Base-by-base conservation (phyloP, 2,329 filamentous ascomycete genomes). In the Scedosporium boydii region DNA sequence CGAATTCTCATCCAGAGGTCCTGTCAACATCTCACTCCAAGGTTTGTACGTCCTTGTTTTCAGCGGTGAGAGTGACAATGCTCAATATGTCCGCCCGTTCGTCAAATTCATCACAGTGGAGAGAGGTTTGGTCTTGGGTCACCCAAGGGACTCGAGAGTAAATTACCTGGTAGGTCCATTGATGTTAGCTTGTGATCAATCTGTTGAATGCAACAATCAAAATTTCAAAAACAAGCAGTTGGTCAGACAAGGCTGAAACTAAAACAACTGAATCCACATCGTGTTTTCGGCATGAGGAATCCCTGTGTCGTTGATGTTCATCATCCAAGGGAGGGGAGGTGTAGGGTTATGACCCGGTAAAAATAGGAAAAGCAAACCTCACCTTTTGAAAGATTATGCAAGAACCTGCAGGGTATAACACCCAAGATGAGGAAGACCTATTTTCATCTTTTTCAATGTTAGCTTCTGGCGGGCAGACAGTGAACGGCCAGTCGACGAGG, bases 211-310 rank as follows among this genome's bases (percentile, higher is more conserved):
- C 16, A 62, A 55, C 44, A 58, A 53, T 26, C 34, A 41, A 46
- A 14, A 59, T 27, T 46, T 26, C 18, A 58, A 59, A 10, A 1
- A 38, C 14, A 51, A 34, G 46, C 14, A 29, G 72, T 75, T 72
- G 76, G 77, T 86, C 83, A 86, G 83, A 86, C 83, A 86, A 86
- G 83, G 83, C 83, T 86, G 83, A 86, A 86, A 86, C 83, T 82
- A 75, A 72, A 75, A 75, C 78, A 80, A 81, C 78, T 76, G 75
- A 78, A 76, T 86, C 83, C 78, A 86, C 83, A 86, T 85, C 64
- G 71, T 83, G 68, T 85, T 77, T 86, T 86, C 82, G 80, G 83
- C 75, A 84, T 82, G 83, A 86, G 83, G 83, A 86, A 86, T 86
- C 82, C 83, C 82, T 84, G 80, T 82, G 80, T 83, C 75, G 77